Evolutionary conservation across 257 asterid species (phyloP), one percentile per base, ranked within the genome.

Genomic region (Gentiana dahurica): DNA sequence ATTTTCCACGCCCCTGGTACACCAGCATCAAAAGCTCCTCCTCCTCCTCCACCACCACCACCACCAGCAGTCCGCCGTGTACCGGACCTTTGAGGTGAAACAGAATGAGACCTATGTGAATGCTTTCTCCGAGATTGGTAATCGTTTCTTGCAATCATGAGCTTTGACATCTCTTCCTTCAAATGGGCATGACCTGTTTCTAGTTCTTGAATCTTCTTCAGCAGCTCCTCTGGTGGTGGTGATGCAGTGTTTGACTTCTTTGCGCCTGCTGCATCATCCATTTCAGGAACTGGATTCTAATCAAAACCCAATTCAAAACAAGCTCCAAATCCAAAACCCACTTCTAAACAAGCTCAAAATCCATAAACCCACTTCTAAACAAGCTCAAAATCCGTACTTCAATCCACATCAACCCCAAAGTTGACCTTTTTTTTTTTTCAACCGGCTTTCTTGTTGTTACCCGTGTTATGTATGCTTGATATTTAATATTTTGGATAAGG

Each of bases 181-280:
- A 91, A 78, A 59, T 72, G 91, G 4, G 83, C 91, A 70, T 87
- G 98, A 4, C 92, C 89, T 51, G 77, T 64, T 65, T 91, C 96
- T 34, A 91, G 72, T 53, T 91, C 94, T 35, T 75, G 78, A 60
- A 91, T 91, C 86, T 85, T 91, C 92, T 85, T 85, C 75, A 85
- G 64, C 53, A 87, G 78, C 73, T 79, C 92, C 81, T 91, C 95
- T 24, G 94, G 89, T 7, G 89, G 78, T 36, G 59, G 3, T 33
- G 67, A 47, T 45, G 71, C 58, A 24, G 68, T 62, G 45, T 68
- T 46, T 58, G 68, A 24, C 24, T 24, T 24, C 24, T 24, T 24
- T 24, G 24, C 24, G 24, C 24, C 49, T 38, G 57, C 45, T 44
- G 47, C 38, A 36, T 66, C 68, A 57, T 71, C 82, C 95, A 85